Percentiles rank a stretch among this genome's conserved stretches.
Conservation (phyloP, 441 rosid species). For the Bruguiera hainesii region DNA sequence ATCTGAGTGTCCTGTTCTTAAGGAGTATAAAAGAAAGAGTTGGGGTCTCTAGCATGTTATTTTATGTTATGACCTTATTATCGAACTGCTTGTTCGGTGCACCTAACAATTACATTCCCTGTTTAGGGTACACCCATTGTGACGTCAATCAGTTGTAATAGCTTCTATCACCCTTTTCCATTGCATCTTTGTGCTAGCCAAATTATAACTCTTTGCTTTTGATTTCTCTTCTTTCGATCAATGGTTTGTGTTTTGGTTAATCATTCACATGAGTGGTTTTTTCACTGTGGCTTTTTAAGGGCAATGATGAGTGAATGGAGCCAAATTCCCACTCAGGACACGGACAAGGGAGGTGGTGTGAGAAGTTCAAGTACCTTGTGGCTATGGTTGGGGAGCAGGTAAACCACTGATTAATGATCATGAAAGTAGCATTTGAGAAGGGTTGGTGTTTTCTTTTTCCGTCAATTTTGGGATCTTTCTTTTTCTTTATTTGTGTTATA, state of each 20-base stretch:
- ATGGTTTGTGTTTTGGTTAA: not conserved
- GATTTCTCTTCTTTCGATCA: not conserved
- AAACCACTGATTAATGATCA: not conserved
- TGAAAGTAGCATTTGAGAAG: not conserved
- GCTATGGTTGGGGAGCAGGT: not conserved
- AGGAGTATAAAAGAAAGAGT: not conserved
- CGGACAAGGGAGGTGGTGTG: constrained; percentile 10
- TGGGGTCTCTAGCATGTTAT: not conserved
- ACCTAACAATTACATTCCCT: not conserved
- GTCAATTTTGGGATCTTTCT: too few relatives aligned
- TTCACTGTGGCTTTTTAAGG: not conserved
- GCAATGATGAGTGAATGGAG: not conserved
- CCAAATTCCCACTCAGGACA: not conserved
- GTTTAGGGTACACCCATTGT: not conserved
- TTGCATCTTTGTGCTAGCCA: not conserved
- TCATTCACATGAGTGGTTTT: not conserved
- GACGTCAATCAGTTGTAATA: not conserved
- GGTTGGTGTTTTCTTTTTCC: not conserved
- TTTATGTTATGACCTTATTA: not conserved
- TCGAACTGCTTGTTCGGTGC: too few relatives aligned
- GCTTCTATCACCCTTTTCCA: not conserved
- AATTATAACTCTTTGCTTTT: too few relatives aligned
- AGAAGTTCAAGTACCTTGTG: constrained; percentile 2
- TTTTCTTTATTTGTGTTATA: too few relatives aligned
- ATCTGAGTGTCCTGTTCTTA: not conserved